Conservation (phyloP, 768 basidiomycete species). For the Pholiota conissans region DNA sequence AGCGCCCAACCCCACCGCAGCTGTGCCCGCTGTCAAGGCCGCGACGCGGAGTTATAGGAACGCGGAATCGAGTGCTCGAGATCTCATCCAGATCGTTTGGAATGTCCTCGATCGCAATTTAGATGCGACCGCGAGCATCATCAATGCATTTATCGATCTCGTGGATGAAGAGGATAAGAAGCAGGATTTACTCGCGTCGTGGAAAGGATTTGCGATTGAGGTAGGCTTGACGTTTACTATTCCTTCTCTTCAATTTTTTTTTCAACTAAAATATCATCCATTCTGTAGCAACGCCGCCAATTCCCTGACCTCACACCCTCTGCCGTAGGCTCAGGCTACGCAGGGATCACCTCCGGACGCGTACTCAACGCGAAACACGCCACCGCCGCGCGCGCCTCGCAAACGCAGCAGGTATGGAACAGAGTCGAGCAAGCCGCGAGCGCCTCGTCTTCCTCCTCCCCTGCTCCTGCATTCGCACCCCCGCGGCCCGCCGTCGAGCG, state of each 20-base stretch:
- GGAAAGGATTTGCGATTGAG: constrained; percentile 86
- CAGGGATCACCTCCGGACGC: constrained; percentile 78
- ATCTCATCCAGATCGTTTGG: constrained; percentile 89
- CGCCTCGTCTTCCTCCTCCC: constrained; percentile 37
- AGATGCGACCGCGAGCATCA: constrained; percentile 73
- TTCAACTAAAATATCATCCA: neutral
- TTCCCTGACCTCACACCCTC: constrained; percentile 77
- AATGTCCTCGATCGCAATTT: constrained; percentile 51
- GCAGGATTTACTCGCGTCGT: constrained; percentile 66
- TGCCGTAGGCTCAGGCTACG: constrained; percentile 63
- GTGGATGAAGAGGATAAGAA: constrained; percentile 87
- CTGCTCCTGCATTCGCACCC: constrained; percentile 15
- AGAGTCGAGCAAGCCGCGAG: constrained; percentile 83
- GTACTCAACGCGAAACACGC: constrained; percentile 83
- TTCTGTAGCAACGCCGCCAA: constrained; percentile 71
- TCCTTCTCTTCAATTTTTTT: neutral
- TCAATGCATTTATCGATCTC: constrained; percentile 74
- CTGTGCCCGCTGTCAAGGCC: constrained; percentile 64
- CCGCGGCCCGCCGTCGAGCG: constrained; percentile 25
- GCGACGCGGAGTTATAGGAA: constrained; percentile 77
- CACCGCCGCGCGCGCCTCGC: constrained; percentile 57
- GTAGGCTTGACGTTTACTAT: constrained; percentile 45
- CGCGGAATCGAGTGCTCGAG: constrained; percentile 78
- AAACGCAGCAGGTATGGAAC: constrained; percentile 76
- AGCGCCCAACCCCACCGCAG: constrained; percentile 56